Percentiles rank a stretch among this genome's conserved stretches.
Conservation (phyloP, 2,329 filamentous ascomycete genomes). For the Venturia asperata region DNA sequence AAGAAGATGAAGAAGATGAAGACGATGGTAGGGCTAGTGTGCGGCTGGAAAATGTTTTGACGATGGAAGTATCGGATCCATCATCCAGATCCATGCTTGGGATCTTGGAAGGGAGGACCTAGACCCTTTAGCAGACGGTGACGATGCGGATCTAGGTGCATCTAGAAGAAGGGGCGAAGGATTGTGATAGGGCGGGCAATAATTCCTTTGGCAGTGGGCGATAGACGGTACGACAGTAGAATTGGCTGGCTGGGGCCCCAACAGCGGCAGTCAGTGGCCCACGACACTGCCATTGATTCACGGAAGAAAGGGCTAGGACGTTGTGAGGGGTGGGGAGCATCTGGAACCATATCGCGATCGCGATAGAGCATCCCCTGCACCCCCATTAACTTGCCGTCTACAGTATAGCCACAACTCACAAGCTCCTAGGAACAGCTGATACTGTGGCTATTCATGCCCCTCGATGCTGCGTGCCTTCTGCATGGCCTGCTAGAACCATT, state of each 20-base stretch:
- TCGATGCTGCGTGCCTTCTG: neutral
- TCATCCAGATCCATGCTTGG: neutral
- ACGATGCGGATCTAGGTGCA: neutral
- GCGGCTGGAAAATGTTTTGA: neutral
- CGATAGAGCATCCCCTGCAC: neutral
- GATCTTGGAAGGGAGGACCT: neutral
- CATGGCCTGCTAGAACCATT: neutral
- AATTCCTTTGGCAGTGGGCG: neutral
- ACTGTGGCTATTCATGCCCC: no score
- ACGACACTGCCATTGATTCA: no score
- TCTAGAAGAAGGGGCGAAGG: neutral
- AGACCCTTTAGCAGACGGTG: neutral
- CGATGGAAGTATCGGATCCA: neutral
- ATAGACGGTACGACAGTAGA: no score
- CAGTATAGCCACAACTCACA: no score
- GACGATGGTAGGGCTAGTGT: neutral
- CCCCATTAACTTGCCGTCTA: neutral
- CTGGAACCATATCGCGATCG: neutral
- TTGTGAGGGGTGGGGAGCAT: no score
- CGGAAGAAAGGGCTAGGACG: no score
- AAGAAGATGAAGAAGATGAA: no score
- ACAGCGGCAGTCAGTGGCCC: no score
- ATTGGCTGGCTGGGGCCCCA: no score
- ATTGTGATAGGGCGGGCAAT: neutral
- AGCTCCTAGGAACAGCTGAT: no score